Conservation (phyloP, 345 rosid species). For the Sonneratia caseolaris region DNA sequence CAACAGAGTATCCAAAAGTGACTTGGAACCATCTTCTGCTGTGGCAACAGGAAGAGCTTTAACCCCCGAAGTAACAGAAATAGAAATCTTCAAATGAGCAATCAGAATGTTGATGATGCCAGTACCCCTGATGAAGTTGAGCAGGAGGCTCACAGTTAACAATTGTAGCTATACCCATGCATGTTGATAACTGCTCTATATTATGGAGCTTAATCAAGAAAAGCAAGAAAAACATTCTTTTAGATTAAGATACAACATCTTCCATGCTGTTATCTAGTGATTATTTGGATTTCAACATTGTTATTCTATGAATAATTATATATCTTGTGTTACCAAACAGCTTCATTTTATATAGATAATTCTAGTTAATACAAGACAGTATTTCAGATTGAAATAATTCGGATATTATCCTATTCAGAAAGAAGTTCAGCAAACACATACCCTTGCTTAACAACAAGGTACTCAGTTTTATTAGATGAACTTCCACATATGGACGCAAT, state of each 20-base stretch:
- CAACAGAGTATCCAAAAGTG: neutral
- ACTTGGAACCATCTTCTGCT: neutral
- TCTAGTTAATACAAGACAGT: neutral
- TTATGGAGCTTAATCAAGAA: no score
- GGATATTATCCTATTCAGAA: neutral
- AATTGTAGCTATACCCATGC: neutral
- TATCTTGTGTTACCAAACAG: neutral
- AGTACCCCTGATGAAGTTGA: neutral
- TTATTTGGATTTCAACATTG: neutral
- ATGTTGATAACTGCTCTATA: neutral
- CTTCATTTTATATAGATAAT: neutral
- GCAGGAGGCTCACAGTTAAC: neutral
- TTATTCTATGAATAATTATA: neutral
- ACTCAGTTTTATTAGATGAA: conserved; percentile 14
- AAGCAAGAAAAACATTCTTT: neutral
- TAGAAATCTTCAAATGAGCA: neutral
- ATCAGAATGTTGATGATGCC: neutral
- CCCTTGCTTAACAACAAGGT: conserved; percentile 30
- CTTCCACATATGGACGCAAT: conserved; percentile 41
- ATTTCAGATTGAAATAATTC: neutral
- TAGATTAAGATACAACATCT: neutral
- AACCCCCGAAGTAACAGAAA: neutral
- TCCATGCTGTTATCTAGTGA: neutral
- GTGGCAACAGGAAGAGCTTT: neutral
- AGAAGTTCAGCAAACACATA: conserved; percentile 20